These are phyloP conservation scores for Isabelozyma rhagii DNA, from an alignment of 805 yeast species.

Conservation along the genomic window DNA sequence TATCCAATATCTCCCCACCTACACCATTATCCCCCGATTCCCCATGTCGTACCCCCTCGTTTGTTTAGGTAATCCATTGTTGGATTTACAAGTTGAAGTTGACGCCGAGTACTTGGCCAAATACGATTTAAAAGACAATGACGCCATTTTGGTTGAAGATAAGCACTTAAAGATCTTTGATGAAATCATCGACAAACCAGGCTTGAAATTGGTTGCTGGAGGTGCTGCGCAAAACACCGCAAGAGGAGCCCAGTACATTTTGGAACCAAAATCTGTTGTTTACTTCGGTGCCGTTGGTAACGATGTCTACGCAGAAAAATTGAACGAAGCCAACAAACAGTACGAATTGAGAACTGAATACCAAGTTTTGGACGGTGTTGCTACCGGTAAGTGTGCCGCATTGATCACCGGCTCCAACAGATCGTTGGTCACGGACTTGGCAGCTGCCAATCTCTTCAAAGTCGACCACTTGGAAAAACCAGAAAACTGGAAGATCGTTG, in stretches of 20 bases:
- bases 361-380: slow-evolving; percentile 69
- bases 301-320: slow-evolving; percentile 80
- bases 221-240: slow-evolving; percentile 99
- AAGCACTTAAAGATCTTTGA: slow-evolving; percentile 82
- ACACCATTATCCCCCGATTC: too few relatives aligned
- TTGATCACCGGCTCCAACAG: slow-evolving; percentile 84
- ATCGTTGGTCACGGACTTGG: slow-evolving; percentile 92
- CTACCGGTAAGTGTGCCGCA: slow-evolving; percentile 99
- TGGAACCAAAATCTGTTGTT: slow-evolving; percentile 78
- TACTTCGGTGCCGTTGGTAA: slow-evolving; percentile 97
- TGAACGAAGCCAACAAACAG: slow-evolving; percentile 74
- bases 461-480: slow-evolving; percentile 82
- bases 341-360: slow-evolving; percentile 89
- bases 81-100: slow-evolving; percentile 82
- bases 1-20: too few relatives aligned
- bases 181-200: slow-evolving; percentile 63
- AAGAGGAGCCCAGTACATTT: slow-evolving; percentile 92
- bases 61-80: slow-evolving; percentile 88
- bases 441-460: slow-evolving; percentile 97
- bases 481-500: slow-evolving; percentile 86
- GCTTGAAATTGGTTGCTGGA: slow-evolving; percentile 82
- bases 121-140: slow-evolving; percentile 84
- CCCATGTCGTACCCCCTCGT: slow-evolving; percentile 65
- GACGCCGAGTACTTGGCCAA: slow-evolving; percentile 66
- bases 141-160: slow-evolving; percentile 85